phyloP scores from a whole-genome alignment of 1,284 basidiomycete genomes.

The Rhizopogon parksii region DNA sequence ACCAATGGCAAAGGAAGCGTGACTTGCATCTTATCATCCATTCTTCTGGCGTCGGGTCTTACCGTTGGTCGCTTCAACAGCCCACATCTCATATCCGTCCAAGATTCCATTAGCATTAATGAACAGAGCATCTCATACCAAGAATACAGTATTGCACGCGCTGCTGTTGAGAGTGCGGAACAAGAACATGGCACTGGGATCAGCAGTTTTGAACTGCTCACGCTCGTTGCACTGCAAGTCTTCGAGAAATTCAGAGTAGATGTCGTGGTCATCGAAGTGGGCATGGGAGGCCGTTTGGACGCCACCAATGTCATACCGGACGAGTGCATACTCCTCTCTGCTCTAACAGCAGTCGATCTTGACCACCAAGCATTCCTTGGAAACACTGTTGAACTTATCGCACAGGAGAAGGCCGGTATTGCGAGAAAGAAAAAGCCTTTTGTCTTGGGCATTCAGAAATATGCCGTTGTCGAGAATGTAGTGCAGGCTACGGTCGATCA shows the following conservation, averaged over 20 bases:
- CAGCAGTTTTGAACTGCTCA: slow-evolving; percentile 83
- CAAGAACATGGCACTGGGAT: slow-evolving; percentile 39
- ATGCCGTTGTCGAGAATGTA: slow-evolving; percentile 43
- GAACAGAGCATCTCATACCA: slow-evolving; percentile 45
- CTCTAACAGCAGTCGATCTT: slow-evolving; percentile 80
- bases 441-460: slow-evolving; percentile 65
- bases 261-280: slow-evolving; percentile 87
- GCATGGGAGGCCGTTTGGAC: slow-evolving; percentile 89
- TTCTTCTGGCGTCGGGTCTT: slow-evolving; percentile 50
- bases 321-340: slow-evolving; percentile 67
- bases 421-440: slow-evolving; percentile 64
- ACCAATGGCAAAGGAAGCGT: slow-evolving; percentile 98
- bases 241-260: slow-evolving; percentile 71
- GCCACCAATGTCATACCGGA: slow-evolving; percentile 88
- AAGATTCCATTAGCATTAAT: slow-evolving; percentile 76
- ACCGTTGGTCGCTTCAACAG: slow-evolving; percentile 85
- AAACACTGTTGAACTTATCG: slow-evolving; percentile 66
- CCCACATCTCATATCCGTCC: slow-evolving; percentile 79
- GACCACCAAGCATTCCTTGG: slow-evolving; percentile 94
- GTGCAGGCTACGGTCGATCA: slow-evolving; percentile 35
- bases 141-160: slow-evolving; percentile 46
- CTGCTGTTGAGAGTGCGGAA: slow-evolving; percentile 49
- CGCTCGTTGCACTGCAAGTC: slow-evolving; percentile 66
- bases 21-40: slow-evolving; percentile 75
- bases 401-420: slow-evolving; percentile 82